These are phyloP conservation scores for Podospora tetraspora DNA, from an alignment of 495 filamentous ascomycete species.

Conservation along the genomic window DNA sequence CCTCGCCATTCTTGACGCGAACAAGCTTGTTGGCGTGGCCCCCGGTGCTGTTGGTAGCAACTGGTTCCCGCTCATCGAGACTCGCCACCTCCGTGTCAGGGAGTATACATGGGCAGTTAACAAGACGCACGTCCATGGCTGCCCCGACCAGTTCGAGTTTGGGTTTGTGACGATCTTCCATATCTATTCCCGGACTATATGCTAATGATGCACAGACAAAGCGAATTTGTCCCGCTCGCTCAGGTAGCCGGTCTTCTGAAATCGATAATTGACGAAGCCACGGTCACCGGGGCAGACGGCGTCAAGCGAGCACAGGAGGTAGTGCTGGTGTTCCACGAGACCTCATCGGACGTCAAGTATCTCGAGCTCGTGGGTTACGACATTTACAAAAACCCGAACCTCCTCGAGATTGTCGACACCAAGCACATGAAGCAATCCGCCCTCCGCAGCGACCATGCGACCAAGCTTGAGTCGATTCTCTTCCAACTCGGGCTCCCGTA, in stretches of 20 bases:
- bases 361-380: constrained; percentile 58
- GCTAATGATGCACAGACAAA: constrained; percentile 29
- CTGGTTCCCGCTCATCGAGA: constrained; percentile 61
- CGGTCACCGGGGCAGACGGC: constrained; percentile 1
- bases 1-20: constrained; percentile 73
- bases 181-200: constrained; percentile 17
- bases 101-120: constrained; percentile 66
- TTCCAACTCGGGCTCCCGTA: constrained; percentile 54
- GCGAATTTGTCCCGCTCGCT: constrained; percentile 24
- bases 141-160: constrained; percentile 70
- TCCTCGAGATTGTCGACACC: constrained; percentile 67
- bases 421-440: constrained; percentile 58
- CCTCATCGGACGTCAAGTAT: constrained; percentile 60
- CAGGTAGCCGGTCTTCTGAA: constrained; percentile 21
- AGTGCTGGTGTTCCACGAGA: constrained; percentile 74
- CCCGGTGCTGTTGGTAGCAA: constrained; percentile 55
- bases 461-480: constrained; percentile 58
- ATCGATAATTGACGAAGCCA: constrained; percentile 24
- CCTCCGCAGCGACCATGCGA: constrained; percentile 41
- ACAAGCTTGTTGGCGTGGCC: constrained; percentile 44
- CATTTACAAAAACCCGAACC: constrained; percentile 42
- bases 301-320: constrained; percentile 45
- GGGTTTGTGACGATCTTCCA: constrained; percentile 43
- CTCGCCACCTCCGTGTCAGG: constrained; percentile 68
- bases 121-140: constrained; percentile 57